Conservation (phyloP, 495 filamentous ascomycete species). For the Hypoxylon rickii region DNA sequence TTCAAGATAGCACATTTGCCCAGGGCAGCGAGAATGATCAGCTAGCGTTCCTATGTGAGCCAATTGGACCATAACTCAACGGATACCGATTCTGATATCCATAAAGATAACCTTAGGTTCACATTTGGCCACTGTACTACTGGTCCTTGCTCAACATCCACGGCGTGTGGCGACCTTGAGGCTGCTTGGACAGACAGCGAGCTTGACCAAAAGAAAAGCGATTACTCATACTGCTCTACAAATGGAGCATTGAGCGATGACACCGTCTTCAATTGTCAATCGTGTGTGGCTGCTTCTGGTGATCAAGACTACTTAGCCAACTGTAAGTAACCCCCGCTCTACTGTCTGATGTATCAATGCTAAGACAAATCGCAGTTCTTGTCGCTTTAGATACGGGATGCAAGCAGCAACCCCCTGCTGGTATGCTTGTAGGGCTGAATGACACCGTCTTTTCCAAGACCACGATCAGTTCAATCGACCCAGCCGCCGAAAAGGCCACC, state of each 20-base stretch:
- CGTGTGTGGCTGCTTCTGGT: constrained; percentile 46
- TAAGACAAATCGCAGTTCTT: constrained; percentile 42
- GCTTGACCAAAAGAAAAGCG: constrained; percentile 34
- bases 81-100: constrained; percentile 22
- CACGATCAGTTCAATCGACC: constrained; percentile 49
- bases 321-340: constrained; percentile 38
- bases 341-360: not conserved
- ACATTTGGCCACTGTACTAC: constrained; percentile 51
- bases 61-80: not conserved
- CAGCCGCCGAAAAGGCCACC: constrained; percentile 20
- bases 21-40: constrained; percentile 52
- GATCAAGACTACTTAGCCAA: constrained; percentile 47
- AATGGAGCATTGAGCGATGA: constrained; percentile 37
- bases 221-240: constrained; percentile 47
- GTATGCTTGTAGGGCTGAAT: constrained; percentile 47
- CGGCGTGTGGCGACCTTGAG: constrained; percentile 46
- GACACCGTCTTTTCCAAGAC: constrained; percentile 52
- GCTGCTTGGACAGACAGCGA: constrained; percentile 39
- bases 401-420: constrained; percentile 48
- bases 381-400: constrained; percentile 55
- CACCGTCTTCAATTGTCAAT: constrained; percentile 39
- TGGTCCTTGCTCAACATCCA: constrained; percentile 48
- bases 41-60: constrained; percentile 58
- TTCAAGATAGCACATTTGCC: constrained; percentile 53
- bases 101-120: constrained; percentile 52